Conservation (phyloP, 352 stramenopile genomes). For the Phytopythium vexans region DNA sequence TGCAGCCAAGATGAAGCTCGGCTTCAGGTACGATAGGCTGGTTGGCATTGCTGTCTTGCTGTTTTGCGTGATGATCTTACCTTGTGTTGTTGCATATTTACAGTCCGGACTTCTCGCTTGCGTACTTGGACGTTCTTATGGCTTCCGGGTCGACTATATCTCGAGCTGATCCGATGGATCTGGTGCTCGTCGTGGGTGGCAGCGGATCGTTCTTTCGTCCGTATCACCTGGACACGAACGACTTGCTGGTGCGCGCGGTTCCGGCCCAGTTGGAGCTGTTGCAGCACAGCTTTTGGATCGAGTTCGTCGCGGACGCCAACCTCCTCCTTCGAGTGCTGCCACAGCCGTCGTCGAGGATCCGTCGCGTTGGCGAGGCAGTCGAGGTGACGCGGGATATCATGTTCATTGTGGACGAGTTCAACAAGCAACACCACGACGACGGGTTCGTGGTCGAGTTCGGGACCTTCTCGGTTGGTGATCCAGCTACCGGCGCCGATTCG, state of each 20-base stretch:
- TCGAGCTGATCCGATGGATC: not conserved
- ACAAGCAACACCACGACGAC: constrained; percentile 51
- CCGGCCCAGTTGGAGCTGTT: constrained; percentile 63
- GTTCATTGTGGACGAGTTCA: constrained; percentile 51
- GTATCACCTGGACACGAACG: constrained; percentile 82
- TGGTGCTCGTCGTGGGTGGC: constrained; percentile 63
- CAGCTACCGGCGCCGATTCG: constrained; percentile 22
- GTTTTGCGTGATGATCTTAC: not conserved
- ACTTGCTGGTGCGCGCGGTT: constrained; percentile 73
- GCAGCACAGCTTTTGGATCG: constrained; percentile 81
- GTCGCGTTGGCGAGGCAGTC: constrained; percentile 27
- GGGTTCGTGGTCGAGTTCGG: constrained; percentile 58
- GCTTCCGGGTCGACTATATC: constrained; percentile 16
- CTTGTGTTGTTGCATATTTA: constrained; percentile 1
- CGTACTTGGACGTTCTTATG: constrained; percentile 78
- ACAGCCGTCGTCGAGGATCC: constrained; percentile 41
- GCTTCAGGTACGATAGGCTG: constrained; percentile 45
- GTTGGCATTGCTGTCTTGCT: constrained; percentile 1
- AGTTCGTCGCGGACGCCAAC: constrained; percentile 77
- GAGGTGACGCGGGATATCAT: constrained; percentile 37
- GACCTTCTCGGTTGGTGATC: constrained; percentile 32
- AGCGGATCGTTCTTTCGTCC: constrained; percentile 80
- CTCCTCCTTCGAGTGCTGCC: constrained; percentile 22
- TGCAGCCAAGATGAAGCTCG: constrained; percentile 72
- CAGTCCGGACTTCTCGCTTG: constrained; percentile 74